Evolutionary conservation across 805 yeast genomes (phyloP), one percentile per base, ranked within the genome.

Genomic region (Candida incommunis): DNA sequence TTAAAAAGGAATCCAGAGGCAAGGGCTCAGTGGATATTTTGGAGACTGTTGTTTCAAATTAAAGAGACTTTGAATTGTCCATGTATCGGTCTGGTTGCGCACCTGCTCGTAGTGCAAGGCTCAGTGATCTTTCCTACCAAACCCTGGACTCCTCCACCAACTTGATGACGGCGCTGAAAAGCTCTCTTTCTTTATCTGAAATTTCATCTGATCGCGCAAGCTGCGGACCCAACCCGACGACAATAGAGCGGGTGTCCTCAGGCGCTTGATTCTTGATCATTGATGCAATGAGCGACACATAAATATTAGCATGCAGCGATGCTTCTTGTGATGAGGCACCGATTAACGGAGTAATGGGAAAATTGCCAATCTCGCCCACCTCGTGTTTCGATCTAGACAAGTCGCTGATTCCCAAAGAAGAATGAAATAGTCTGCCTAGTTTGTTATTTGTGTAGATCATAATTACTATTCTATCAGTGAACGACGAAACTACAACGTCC

Each of bases 21-120:
- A 73, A 71, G 50, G 92, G 86, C 2, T 66, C 76, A 1, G 69
- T 87, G 3, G 95, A 88, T 60, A 92, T 88, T 4, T 63, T 88
- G 9, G 11, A 7, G 20, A n/a, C 37, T 16, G 20, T 31, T 7
- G 37, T n/a, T n/a, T n/a, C 37, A 5, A n/a, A 7, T 31, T 31
- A 31, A n/a, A n/a, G n/a, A n/a, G n/a, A n/a, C n/a, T n/a, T n/a
- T n/a, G n/a, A n/a, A n/a, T n/a, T n/a, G n/a, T n/a, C n/a, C n/a
- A n/a, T n/a, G n/a, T n/a, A n/a, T n/a, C n/a, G n/a, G n/a, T n/a
- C n/a, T n/a, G n/a, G n/a, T n/a, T n/a, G n/a, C n/a, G n/a, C n/a
- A n/a, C n/a, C n/a, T n/a, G n/a, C n/a, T n/a, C n/a, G 15, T 40
- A 40, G 15, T 40, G 22, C 42, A 2, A 23, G 22, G 11, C 29